Base-by-base conservation (phyloP, 306 rosid genomes). In the Fagus sylvatica region DNA sequence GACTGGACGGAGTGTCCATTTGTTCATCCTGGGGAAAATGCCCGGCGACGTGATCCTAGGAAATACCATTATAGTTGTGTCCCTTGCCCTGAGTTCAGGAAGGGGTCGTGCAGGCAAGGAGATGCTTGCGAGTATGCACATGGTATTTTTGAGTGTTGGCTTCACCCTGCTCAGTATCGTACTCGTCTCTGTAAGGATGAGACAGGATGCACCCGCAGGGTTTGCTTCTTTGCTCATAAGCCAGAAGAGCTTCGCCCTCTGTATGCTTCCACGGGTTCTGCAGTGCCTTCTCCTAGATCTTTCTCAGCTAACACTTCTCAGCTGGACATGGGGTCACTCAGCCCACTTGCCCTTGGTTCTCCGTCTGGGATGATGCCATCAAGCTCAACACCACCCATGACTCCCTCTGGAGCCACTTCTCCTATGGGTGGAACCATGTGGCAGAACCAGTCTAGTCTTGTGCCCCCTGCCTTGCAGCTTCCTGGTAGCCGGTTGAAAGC, bases 1-100 rank as follows among this genome's bases (percentile, higher is more conserved):
- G 98, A 93, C 74, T 93, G 98, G 97, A 93, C 97, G 2, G 97
- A 91, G 89, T 93, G 98, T 49, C 98, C 98, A 2, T 93, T 88
- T 74, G 97, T 87, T 73, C 98, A 93, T 89, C 98, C 96, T 0
- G 98, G 98, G 15, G 98, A 93, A 71, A 93, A 91, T 57, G 96
- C 98, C 1, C 89, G 97, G 89, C 85, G 97, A n/a, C 90, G 98
- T 3, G 98, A 93, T 83, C 98, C 91, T 0, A 80, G 87, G 87
- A 90, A 90, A 78, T 91, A 83, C 72, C 87, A 85, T 56, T 91
- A 93, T 53, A 93, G 93, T 78, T 93, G 98, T 22, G 98, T 93
- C 71, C 93, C 92, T 48, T 93, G 97, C 71, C 98, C 97, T 0
- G 97, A 93, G 79, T 93, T 91, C 61, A 79, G 92, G 57, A 93